Base-by-base conservation (phyloP, 192 early-diverging fungal genomes). In the Entrophospora sp. region DNA sequence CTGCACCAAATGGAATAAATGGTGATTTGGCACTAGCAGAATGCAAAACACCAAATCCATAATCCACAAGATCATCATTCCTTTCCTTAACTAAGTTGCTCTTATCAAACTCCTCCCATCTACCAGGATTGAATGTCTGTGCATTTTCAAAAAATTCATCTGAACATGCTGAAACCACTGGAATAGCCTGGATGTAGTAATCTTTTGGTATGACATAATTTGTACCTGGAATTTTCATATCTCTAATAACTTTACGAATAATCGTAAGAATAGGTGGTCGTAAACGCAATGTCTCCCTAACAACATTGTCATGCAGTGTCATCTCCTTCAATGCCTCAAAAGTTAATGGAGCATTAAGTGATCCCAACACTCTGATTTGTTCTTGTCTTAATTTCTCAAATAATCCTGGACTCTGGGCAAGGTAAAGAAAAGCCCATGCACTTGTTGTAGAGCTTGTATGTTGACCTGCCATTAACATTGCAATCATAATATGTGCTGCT, bases 1-100 rank as follows among this genome's bases (percentile, higher is more conserved):
- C 93, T 28, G 95, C 96, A 70, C 96, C 96, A 80, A 99, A 99
- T 32, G 96, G 96, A 68, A 99, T 81, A 72, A 87, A 95, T 20
- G 90, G 86, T 60, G 82, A 87, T 65, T 83, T 81, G 20, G 96
- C 93, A 13, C 70, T 69, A 51, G 74, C 69, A 27, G 77, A 70
- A 37, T 77, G 79, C 43, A 87, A 78, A 66, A 77, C 80, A 55
- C 89, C 89, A 69, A 86, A 91, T 28, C 89, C 89, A 66, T 86
- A 91, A 74, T 91, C 88, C 7, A 84, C 79, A 13, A 79, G 72
- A 68, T 81, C 79, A 8, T 69, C 77, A 57, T 78, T 75, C 14
- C 74, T 71, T 49, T 75, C 83, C 10, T 79, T 81, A n/a, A 27
- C 69, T 71, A 71, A 85, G 82, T 60, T 81, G 82, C n/a, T n/a